Evolutionary conservation across 441 rosid genomes (phyloP).

Genomic region (Pelargonium australe): DNA sequence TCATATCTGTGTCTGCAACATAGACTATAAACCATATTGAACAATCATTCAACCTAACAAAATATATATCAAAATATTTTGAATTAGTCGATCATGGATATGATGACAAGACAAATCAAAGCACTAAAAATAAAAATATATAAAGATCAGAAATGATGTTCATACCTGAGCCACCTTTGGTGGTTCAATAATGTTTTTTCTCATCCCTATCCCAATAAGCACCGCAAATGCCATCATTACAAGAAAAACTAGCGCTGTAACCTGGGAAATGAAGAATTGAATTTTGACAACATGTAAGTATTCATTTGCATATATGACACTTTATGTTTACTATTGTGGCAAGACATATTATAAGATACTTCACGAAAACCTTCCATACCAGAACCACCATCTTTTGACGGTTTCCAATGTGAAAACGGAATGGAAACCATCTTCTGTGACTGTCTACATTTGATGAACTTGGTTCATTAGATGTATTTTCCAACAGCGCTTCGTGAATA

Average conservation of each 20-base stretch:
- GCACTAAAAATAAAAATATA: constrained; percentile 1
- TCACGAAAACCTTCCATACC: constrained; percentile 32
- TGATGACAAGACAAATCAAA: background rate
- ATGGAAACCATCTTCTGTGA: constrained; percentile 42
- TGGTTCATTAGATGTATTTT: constrained; percentile 30
- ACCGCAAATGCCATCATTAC: constrained; percentile 46
- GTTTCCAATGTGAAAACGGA: constrained; percentile 48
- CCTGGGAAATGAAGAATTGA: constrained; percentile 32
- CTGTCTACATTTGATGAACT: constrained; percentile 30
- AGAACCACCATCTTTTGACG: constrained; percentile 60
- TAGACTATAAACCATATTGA: background rate
- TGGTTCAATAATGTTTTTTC: constrained; percentile 35
- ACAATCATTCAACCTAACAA: background rate
- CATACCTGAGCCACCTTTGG: constrained; percentile 48
- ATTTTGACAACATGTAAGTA: constrained; percentile 5
- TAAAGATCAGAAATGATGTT: constrained; percentile 9
- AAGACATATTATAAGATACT: background rate
- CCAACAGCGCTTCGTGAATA: constrained; percentile 48
- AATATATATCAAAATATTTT: background rate
- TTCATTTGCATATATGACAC: background rate
- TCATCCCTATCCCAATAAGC: constrained; percentile 52
- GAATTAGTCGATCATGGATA: background rate
- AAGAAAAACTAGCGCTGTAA: constrained; percentile 31
- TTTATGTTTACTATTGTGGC: background rate
- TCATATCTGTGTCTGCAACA: too few species aligned